Evolutionary conservation across 164 flowering plant genomes (phyloP), one percentile per base, ranked within the genome.

Genomic region (Vitis cinerea): DNA sequence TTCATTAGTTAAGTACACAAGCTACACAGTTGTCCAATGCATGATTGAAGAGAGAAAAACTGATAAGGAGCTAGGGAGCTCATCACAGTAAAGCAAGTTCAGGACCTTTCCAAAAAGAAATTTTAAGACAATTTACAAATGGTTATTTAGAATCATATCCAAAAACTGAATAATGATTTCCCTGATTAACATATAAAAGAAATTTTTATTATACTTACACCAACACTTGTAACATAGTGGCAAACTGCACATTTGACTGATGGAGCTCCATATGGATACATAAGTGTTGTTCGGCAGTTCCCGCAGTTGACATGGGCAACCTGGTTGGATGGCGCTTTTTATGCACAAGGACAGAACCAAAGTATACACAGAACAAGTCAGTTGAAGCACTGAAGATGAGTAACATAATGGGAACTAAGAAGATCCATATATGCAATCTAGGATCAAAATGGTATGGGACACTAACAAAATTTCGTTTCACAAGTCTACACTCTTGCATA

Each of bases 161-260:
- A 65, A 19, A 65, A 11, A 52, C n/a, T 53, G 19, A 57, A 16
- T 57, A 57, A 57, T 57, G 27, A 16, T 57, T 6, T 7, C 9
- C 17, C 9, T 48, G 31, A 37, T 16, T 10, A 50, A 49, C 44
- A 63, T 44, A 58, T 14, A 49, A 7, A 23, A 3, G 44, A 47
- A 6, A 30, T 15, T 31, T 9, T 51, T 44, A 15, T 7, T 10
- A 56, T 49, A 83, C 92, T 83, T 79, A 92, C 96, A 79, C 83
- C 88, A 74, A 86, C 85, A 68, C 83, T 85, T 37, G 97, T 93
- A 71, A 93, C 77, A 72, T 80, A 90, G 8, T 93, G 94, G 71
- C 97, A 96, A 55, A 92, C 65, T 10, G 94, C 97, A 78, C 98
- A 93, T 84, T 92, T 90, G 60, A 96, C 98, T 37, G 97, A 92